phyloP scores from a whole-genome alignment of 2,329 filamentous ascomycete species.

The Tolypocladium cylindrosporum region DNA sequence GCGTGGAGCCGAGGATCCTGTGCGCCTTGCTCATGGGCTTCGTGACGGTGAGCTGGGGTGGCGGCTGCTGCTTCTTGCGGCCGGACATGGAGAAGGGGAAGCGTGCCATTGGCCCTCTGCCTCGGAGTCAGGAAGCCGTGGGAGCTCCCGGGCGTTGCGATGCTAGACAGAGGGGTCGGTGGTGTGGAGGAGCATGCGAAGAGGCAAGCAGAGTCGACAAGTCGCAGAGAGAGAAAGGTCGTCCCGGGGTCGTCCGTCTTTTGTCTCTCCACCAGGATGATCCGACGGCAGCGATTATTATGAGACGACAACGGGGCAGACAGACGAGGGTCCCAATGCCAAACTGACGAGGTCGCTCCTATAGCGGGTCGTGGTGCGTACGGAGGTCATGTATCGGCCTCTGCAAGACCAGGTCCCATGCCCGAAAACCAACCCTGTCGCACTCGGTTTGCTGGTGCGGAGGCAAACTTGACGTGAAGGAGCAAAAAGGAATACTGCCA shows the following conservation, averaged over 20 bases:
- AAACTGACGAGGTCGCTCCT: background rate
- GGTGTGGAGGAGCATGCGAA: background rate
- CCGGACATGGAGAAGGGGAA: conserved; percentile 40
- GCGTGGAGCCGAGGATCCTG: conserved; percentile 36
- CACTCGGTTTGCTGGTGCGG: background rate
- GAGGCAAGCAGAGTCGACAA: background rate
- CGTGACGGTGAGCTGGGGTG: conserved; percentile 17
- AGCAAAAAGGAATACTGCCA: background rate
- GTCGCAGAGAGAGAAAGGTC: background rate
- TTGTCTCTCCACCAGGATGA: background rate
- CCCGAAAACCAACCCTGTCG: background rate
- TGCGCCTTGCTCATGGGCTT: conserved; percentile 40
- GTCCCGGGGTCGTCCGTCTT: background rate
- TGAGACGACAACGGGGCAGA: background rate
- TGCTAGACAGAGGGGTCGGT: conserved; percentile 1
- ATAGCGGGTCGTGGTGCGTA: conserved; percentile 2
- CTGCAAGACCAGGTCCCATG: background rate
- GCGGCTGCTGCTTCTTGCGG: conserved; percentile 28
- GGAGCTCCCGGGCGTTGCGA: conserved; percentile 3
- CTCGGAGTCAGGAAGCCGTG: background rate
- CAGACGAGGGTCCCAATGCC: background rate
- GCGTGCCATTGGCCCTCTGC: conserved; percentile 25
- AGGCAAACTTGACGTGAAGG: background rate
- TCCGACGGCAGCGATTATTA: background rate
- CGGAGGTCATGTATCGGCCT: background rate